Base-by-base conservation (phyloP, 75 land plant species). In the Picea sitchensis region DNA sequence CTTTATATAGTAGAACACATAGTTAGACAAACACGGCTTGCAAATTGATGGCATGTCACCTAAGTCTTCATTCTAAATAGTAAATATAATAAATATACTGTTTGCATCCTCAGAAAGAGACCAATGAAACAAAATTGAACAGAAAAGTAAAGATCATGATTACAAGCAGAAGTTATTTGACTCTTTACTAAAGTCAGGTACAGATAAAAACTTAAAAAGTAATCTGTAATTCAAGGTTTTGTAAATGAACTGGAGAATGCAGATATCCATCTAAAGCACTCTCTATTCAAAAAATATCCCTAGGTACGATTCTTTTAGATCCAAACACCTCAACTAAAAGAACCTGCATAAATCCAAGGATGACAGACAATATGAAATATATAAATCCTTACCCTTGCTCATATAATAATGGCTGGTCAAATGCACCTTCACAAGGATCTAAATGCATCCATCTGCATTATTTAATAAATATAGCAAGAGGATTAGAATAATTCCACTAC, bases 381-480 rank as follows among this genome's bases (percentile, higher is more conserved):
- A 38, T 8, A 75, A 11, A 76, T 78, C 75, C 58, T 23, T 90
- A 95, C 98, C 99, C 99, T 57, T 92, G 84, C 74, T 97, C 99
- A 87, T 97, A 97, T 21, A 97, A 78, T 69, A 97, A 79, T 62
- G 99, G 99, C 59, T 81, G 88, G 82, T 97, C 99, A 84, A 80
- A 93, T 32, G 83, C 80, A 75, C 80, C 94, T 80, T 97, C 99
- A 84, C 99, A 97, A 20, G 98, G 96, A 84, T 97, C 99, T 76
- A 97, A 88, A 83, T 97, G 99, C 88, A 97, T 85, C 98, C 98
- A 97, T 47, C 99, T 95, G 87, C 31, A 82, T 51, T 47, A 31
- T 57, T 21, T 41, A 63, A 58, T 61, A 68, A 7, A 30, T 23
- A 30, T 23, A 60, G 21, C 13, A 23, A 61, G 21, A 76, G 14